These are phyloP conservation scores for Zhuliangozyma parablackwelliae DNA, from an alignment of 1,139 yeast species.

Conservation along the genomic window DNA sequence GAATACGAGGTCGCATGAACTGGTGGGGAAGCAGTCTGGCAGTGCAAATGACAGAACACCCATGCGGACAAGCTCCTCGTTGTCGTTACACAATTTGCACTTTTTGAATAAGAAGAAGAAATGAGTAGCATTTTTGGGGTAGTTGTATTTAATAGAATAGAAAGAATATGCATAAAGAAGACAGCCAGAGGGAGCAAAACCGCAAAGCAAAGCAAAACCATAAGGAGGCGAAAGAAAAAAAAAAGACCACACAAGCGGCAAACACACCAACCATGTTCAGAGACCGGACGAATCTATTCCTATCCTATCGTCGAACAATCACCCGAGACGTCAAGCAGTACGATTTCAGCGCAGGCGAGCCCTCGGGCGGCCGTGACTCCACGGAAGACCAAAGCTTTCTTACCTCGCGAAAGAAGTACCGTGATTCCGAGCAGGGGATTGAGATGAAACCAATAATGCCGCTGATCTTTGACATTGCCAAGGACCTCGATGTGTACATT, in stretches of 20 bases:
- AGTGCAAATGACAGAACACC: conserved; percentile 32
- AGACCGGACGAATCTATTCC: conserved; percentile 66
- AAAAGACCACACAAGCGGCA: no score
- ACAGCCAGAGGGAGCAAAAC: no score
- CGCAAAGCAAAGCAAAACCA: no score
- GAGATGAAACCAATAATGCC: conserved; percentile 66
- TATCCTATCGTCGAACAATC: conserved; percentile 69
- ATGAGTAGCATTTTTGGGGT: conserved; percentile 5
- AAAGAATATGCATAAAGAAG: no score
- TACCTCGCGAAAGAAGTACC: conserved; percentile 2
- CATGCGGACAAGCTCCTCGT: conserved; percentile 19
- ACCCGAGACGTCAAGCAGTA: conserved; percentile 42
- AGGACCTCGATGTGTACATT: conserved; percentile 64
- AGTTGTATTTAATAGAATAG: not conserved
- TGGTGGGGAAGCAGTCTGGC: conserved; percentile 20
- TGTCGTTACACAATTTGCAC: conserved; percentile 26
- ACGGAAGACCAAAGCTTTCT: conserved; percentile 47
- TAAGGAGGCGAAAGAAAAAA: no score
- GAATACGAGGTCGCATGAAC: conserved; percentile 7
- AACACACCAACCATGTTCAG: conserved; percentile 47
- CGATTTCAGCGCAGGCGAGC: conserved; percentile 43
- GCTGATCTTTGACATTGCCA: conserved; percentile 67
- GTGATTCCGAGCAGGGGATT: conserved; percentile 19
- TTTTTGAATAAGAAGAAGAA: conserved; percentile 26
- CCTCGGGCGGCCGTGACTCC: no score